Evolutionary conservation across 176 grass and related monocot species (phyloP), one percentile per base, ranked within the genome.

Genomic region (Puya raimondii): DNA sequence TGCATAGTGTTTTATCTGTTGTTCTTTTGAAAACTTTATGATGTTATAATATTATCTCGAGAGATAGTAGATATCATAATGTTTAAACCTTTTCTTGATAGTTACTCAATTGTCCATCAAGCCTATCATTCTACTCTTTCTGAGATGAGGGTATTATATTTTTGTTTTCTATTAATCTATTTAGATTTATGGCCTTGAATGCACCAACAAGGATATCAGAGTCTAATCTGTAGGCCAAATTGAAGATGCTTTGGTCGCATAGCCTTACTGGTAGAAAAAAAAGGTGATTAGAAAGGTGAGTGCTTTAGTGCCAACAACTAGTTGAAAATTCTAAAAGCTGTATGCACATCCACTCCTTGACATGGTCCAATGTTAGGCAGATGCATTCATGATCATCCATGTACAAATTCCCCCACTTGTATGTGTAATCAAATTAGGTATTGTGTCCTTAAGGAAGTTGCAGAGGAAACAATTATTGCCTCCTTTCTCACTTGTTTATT

Each of bases 221-320:
- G 4, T 6, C 33, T 42, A 42, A 42, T 42, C 5, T 42, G 33
- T 42, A 42, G 33, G 33, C 33, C 33, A 42, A 42, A 42, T 42
- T 42, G 33, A 42, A 42, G 6, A 42, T 42, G 10, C 8, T 18
- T 61, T 22, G 56, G 21, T 10, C 56, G 10, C 21, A 61, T 56
- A n/a, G 21, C 56, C 56, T 21, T 22, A 2, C 7, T n/a, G 21
- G 13, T 61, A 6, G 53, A 13, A 48, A 12, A 59, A 61, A 47
- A 57, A 17, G 6, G 12, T 33, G 16, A n/a, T 11, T 10, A 20
- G 63, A 63, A 78, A 9, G 13, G 1, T 15, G 15, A 74, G 74
- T 86, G 70, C 74, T 81, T 78, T 70, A 67, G 10, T 72, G 50
- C 74, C 65, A 74, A 73, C 48, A 65, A 64, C 48, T 69, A 61